These are phyloP conservation scores for Tolypocladium ophioglossoides DNA, from an alignment of 2,329 filamentous ascomycete genomes.

Conservation along the genomic window DNA sequence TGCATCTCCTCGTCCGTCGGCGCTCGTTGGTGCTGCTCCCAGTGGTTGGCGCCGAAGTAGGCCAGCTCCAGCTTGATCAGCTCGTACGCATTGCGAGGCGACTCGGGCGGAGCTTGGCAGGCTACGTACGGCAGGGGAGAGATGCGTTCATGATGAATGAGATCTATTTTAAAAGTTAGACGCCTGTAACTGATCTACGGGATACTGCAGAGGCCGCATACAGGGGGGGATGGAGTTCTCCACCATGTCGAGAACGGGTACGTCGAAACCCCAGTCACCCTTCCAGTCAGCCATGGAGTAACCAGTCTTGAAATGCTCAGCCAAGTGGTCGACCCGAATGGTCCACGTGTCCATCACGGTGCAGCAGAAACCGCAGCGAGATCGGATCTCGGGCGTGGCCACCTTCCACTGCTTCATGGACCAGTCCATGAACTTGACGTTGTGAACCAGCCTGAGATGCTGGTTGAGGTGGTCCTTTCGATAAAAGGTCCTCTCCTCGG, in stretches of 20 bases:
- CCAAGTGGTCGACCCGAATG: slow-evolving; percentile 49
- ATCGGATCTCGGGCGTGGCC: slow-evolving; percentile 48
- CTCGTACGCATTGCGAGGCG: slow-evolving; percentile 49
- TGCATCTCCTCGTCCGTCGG: slow-evolving; percentile 44
- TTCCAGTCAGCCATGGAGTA: slow-evolving; percentile 60
- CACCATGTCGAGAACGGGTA: slow-evolving; percentile 49
- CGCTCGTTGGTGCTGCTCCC: slow-evolving; percentile 26
- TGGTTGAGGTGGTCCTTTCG: slow-evolving; percentile 58
- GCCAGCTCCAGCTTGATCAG: slow-evolving; percentile 47
- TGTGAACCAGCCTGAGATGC: slow-evolving; percentile 52
- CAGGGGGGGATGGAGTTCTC: slow-evolving; percentile 58
- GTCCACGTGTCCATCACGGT: slow-evolving; percentile 52
- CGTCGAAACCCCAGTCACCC: slow-evolving; percentile 59
- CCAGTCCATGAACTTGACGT: slow-evolving; percentile 50
- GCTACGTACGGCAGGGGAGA: slow-evolving; percentile 44
- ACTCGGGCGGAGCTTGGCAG: slow-evolving; percentile 29
- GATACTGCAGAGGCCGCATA: slow-evolving; percentile 32
- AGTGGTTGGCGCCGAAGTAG: slow-evolving; percentile 37
- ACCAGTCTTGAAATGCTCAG: slow-evolving; percentile 58
- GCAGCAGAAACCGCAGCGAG: slow-evolving; percentile 56
- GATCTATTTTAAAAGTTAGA: slow-evolving; percentile 40
- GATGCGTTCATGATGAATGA: slow-evolving; percentile 53
- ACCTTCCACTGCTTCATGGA: slow-evolving; percentile 57
- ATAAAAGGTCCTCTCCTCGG: slow-evolving; percentile 54
- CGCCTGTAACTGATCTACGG: slow-evolving; percentile 23